Conservation (phyloP, 2,329 filamentous ascomycete genomes). For the Penicillium sp. region DNA sequence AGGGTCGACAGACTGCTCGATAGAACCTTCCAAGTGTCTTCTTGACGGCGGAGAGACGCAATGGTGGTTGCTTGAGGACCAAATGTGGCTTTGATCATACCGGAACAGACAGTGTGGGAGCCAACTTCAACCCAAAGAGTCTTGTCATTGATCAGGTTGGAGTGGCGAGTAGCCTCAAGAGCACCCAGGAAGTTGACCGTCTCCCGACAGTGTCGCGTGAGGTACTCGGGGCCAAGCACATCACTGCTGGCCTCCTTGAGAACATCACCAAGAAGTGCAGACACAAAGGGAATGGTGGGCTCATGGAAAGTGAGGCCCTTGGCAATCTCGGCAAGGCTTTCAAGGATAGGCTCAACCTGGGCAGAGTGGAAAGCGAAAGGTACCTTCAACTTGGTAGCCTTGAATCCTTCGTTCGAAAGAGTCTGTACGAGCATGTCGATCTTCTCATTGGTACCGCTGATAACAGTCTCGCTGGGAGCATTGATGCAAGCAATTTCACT, state of each 20-base stretch:
- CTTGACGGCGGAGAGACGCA: conserved; percentile 45
- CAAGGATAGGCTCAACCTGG: conserved; percentile 50
- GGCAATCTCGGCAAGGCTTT: conserved; percentile 41
- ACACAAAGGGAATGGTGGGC: conserved; percentile 48
- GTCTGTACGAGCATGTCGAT: conserved; percentile 42
- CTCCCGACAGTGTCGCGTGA: conserved; percentile 46
- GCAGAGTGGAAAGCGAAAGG: conserved; percentile 52
- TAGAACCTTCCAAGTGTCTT: conserved; percentile 47
- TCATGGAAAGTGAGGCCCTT: conserved; percentile 42
- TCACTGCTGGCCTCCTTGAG: conserved; percentile 37
- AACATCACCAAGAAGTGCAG: conserved; percentile 47
- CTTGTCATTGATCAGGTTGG: conserved; percentile 62
- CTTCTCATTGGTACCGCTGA: conserved; percentile 40
- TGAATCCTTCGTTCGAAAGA: conserved; percentile 39
- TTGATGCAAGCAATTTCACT: conserved; percentile 46
- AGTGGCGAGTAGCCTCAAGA: conserved; percentile 40
- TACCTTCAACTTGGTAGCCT: conserved; percentile 45
- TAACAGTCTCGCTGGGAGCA: conserved; percentile 46
- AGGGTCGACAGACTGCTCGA: conserved; percentile 38
- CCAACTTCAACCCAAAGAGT: conserved; percentile 71
- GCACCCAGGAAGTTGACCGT: conserved; percentile 50
- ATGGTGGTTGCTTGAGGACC: conserved; percentile 57
- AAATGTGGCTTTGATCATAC: conserved; percentile 58
- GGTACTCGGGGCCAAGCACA: conserved; percentile 42
- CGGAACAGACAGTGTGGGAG: conserved; percentile 50